Conservation (phyloP, 768 basidiomycete species). For the Dentipellis fragilis region DNA sequence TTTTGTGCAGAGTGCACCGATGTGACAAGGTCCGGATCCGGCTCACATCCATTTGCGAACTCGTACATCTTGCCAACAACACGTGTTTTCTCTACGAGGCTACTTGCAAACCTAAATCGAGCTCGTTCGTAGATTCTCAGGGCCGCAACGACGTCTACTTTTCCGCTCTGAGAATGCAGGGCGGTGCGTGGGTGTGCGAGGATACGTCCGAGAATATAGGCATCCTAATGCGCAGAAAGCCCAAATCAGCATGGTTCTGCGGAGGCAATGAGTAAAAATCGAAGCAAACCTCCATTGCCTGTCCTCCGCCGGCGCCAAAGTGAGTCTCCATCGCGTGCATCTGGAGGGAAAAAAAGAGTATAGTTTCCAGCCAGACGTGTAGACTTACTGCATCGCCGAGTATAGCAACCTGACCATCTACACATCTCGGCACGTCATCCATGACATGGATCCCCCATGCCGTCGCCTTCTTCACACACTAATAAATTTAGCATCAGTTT, state of each 20-base stretch:
- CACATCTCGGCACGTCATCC: not conserved
- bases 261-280: not conserved
- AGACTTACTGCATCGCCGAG: not conserved
- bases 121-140: not conserved
- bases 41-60: not conserved
- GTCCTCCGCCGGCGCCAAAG: not conserved
- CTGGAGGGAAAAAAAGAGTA: not conserved
- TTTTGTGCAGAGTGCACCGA: not conserved
- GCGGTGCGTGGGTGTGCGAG: not conserved
- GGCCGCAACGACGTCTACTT: not conserved
- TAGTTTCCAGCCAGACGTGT: too few species aligned
- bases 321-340: not conserved
- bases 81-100: not conserved
- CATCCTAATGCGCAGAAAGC: not conserved
- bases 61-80: not conserved
- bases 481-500: not conserved
- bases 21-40: not conserved
- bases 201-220: not conserved
- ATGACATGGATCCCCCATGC: not conserved
- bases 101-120: not conserved
- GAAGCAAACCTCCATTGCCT: not conserved
- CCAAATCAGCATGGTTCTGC: not conserved
- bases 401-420: not conserved
- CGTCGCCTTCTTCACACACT: not conserved
- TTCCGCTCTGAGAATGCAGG: not conserved